These are phyloP conservation scores for Panicum virgatum DNA, from an alignment of 202 grass and related monocot genomes.

Conservation along the genomic window DNA sequence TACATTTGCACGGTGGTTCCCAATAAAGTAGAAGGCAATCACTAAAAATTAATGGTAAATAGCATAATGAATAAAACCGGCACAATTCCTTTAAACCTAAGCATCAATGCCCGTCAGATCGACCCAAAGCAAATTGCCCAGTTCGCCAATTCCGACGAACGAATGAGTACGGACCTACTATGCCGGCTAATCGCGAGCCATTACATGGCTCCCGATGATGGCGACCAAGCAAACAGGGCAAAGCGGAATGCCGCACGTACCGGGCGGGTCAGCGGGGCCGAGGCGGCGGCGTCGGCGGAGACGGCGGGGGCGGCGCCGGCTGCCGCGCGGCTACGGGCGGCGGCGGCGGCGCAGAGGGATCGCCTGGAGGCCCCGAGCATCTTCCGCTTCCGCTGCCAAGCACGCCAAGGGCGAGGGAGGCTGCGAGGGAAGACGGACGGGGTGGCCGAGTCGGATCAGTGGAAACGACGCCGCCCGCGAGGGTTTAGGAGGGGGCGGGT, in stretches of 20 bases:
- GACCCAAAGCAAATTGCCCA: background rate
- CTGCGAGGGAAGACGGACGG: too few species aligned
- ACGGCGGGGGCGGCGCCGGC: slow-evolving; percentile 33
- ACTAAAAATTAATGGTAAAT: background rate
- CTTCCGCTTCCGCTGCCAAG: slow-evolving; percentile 1
- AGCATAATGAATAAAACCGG: background rate
- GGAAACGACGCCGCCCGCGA: slow-evolving; percentile 2
- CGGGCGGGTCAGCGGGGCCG: slow-evolving; percentile 11
- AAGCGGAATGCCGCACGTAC: background rate
- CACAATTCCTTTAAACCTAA: background rate
- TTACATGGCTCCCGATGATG: background rate
- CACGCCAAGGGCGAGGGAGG: background rate
- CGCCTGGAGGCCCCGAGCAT: slow-evolving; percentile 81
- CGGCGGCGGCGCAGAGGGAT: slow-evolving; percentile 50
- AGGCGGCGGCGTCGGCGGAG: slow-evolving; percentile 27
- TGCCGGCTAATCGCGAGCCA: background rate
- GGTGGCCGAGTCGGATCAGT: background rate
- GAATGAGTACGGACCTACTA: background rate
- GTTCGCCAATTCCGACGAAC: background rate
- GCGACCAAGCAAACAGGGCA: background rate
- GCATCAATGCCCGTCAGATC: background rate
- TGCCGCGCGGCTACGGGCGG: slow-evolving; percentile 42
- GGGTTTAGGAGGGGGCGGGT: slow-evolving; percentile 44
- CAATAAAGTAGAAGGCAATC: background rate
- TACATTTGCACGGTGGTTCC: background rate